A percentile compares a stretch with the other conserved stretches of the same genome.
phyloP scores from a whole-genome alignment of 108 stramenopile genomes.

The Stephanodiscus triporus region DNA sequence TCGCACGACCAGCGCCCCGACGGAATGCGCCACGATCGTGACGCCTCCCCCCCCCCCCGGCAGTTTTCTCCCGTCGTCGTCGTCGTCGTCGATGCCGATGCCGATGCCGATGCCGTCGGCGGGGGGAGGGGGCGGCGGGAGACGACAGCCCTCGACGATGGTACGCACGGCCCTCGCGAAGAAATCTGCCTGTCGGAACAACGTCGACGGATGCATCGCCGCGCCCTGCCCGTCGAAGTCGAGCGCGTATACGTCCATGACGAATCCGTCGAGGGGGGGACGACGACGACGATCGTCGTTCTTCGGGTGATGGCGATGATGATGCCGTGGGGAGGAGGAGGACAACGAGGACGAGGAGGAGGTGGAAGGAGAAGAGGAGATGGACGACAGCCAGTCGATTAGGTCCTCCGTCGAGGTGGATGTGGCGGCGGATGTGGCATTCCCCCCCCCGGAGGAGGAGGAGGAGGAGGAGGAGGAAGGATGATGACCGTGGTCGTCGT shows the following conservation, averaged over 20 bases:
- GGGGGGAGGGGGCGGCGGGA: neutral
- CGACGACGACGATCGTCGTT: neutral
- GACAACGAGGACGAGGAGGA: too few species aligned
- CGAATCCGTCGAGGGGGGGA: slow-evolving; percentile 43
- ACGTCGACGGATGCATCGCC: slow-evolving; percentile 67
- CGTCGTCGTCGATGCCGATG: too few species aligned
- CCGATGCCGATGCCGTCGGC: neutral
- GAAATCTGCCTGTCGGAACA: slow-evolving; percentile 63
- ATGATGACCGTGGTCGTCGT: neutral
- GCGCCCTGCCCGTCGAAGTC: slow-evolving; percentile 79
- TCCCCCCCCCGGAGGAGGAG: too few species aligned
- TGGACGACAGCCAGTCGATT: slow-evolving; percentile 13
- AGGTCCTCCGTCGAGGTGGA: slow-evolving; percentile 15
- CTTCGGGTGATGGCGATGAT: too few species aligned
- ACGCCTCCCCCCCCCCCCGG: slow-evolving; percentile 15
- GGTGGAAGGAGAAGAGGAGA: too few species aligned
- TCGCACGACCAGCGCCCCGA: slow-evolving; percentile 72
- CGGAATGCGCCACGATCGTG: slow-evolving; percentile 76
- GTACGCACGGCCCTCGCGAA: slow-evolving; percentile 54
- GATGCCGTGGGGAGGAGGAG: too few species aligned
- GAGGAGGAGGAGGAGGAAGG: too few species aligned
- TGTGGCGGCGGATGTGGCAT: too few species aligned
- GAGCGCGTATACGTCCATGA: slow-evolving; percentile 76
- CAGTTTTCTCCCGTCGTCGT: slow-evolving; percentile 2
- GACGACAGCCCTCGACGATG: slow-evolving; percentile 43